Evolutionary conservation across 352 stramenopile genomes (phyloP).

Genomic region (Phytophthora chlamydospora): DNA sequence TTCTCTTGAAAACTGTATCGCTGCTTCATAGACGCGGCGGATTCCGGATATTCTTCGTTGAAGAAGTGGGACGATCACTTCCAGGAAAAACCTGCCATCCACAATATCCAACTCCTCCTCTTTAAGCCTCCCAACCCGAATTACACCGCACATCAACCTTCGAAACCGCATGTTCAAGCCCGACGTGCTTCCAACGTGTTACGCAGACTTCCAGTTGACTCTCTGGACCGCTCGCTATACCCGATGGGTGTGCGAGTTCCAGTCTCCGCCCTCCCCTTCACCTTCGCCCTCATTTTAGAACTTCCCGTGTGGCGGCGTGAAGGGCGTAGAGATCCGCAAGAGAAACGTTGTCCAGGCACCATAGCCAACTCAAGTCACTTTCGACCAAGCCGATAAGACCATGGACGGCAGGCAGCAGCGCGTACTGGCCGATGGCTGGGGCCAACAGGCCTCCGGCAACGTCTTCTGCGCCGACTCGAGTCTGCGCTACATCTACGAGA

Average conservation of each 20-base stretch:
- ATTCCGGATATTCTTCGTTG: conserved; percentile 17
- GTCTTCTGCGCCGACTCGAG: conserved; percentile 87
- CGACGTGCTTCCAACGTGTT: neutral
- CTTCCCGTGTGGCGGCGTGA: conserved; percentile 28
- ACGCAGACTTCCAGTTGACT: conserved; percentile 20
- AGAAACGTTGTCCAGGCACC: conserved; percentile 13
- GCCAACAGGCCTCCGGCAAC: conserved; percentile 51
- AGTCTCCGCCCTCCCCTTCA: neutral
- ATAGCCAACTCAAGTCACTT: conserved; percentile 22
- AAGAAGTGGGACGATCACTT: conserved; percentile 13
- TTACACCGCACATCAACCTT: neutral
- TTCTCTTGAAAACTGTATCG: conserved; percentile 9
- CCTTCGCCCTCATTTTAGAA: conserved; percentile 23
- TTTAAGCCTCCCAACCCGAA: neutral
- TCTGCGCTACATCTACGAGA: conserved; percentile 83
- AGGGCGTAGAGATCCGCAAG: conserved; percentile 8
- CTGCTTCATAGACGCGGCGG: conserved; percentile 8
- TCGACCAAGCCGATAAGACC: neutral
- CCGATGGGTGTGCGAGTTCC: conserved; percentile 17
- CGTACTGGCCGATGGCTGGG: conserved; percentile 77
- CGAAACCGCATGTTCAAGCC: neutral
- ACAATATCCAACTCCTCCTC: neutral
- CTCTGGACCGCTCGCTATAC: conserved; percentile 25
- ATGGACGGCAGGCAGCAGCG: conserved; percentile 49
- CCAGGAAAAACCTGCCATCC: conserved; percentile 3